Evolutionary conservation across 2,329 filamentous ascomycete species (phyloP).

Genomic region (Fusarium agapanthi): DNA sequence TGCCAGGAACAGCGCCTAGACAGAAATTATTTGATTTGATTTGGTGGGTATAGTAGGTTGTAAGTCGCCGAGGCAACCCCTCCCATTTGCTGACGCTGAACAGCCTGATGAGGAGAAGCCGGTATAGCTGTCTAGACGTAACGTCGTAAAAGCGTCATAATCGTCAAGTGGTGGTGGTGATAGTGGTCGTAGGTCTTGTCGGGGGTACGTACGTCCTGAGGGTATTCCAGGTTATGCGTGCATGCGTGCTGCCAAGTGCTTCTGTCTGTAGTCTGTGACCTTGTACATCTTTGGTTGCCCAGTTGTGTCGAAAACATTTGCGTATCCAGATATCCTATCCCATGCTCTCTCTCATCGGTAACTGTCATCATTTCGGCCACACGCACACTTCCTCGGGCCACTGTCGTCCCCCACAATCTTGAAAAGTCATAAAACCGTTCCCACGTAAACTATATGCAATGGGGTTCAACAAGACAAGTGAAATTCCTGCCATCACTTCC

Average conservation of each 20-base stretch:
- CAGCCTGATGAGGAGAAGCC: slow-evolving; percentile 45
- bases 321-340: slow-evolving; percentile 52
- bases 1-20: slow-evolving; percentile 47
- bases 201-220: slow-evolving; percentile 46
- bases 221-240: slow-evolving; percentile 43
- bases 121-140: slow-evolving; percentile 57
- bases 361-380: slow-evolving; percentile 49
- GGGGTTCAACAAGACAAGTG: slow-evolving; percentile 34
- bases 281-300: slow-evolving; percentile 51
- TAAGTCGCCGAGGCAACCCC: slow-evolving; percentile 49
- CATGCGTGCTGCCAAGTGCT: slow-evolving; percentile 34
- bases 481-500: slow-evolving; percentile 22
- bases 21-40: slow-evolving; percentile 48
- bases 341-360: slow-evolving; percentile 49
- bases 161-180: slow-evolving; percentile 54
- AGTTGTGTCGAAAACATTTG: slow-evolving; percentile 49
- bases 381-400: slow-evolving; percentile 11
- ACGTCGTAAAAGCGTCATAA: slow-evolving; percentile 58
- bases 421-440: slow-evolving; percentile 42
- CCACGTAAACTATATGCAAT: slow-evolving; percentile 45
- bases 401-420: slow-evolving; percentile 29
- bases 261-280: slow-evolving; percentile 44
- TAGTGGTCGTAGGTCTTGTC: slow-evolving; percentile 49
- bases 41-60: slow-evolving; percentile 51
- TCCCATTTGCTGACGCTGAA: slow-evolving; percentile 43